phyloP scores from a whole-genome alignment of 352 stramenopile genomes.

The Lagenidium sp. region DNA sequence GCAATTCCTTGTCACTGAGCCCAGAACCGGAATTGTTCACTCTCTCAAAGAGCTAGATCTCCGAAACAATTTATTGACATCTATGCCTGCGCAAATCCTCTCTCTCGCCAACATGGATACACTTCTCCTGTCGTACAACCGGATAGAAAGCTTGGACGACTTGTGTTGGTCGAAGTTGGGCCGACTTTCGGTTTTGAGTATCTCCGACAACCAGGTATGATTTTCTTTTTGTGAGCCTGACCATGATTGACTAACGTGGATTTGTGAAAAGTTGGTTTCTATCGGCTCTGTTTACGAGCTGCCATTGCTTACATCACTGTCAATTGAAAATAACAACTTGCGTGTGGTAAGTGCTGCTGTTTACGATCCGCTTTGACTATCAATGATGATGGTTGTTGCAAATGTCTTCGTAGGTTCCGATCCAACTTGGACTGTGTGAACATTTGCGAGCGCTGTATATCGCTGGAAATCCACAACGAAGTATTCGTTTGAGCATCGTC shows the following conservation, averaged over 20 bases:
- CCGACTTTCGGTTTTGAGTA: slow-evolving; percentile 48
- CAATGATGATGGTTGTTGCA: too few species aligned
- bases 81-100: slow-evolving; percentile 29
- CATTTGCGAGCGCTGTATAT: slow-evolving; percentile 55
- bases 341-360: slow-evolving; percentile 38
- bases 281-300: slow-evolving; percentile 52
- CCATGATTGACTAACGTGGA: background rate
- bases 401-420: slow-evolving; percentile 37
- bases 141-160: slow-evolving; percentile 32
- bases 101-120: slow-evolving; percentile 50
- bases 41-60: slow-evolving; percentile 68
- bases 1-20: too few species aligned
- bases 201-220: slow-evolving; percentile 62
- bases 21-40: slow-evolving; percentile 18
- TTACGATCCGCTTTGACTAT: background rate
- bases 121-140: slow-evolving; percentile 62
- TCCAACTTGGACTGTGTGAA: slow-evolving; percentile 42
- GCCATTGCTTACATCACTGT: slow-evolving; percentile 54
- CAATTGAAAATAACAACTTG: slow-evolving; percentile 80
- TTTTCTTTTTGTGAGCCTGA: background rate
- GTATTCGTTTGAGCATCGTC: slow-evolving; percentile 53
- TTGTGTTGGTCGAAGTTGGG: slow-evolving; percentile 54
- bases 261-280: slow-evolving; percentile 32
- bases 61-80: slow-evolving; percentile 51
- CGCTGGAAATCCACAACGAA: slow-evolving; percentile 67